Percentiles rank a stretch among this genome's conserved stretches.
Evolutionary conservation across 257 asterid species (phyloP).

Genomic region (Buddleja alternifolia): DNA sequence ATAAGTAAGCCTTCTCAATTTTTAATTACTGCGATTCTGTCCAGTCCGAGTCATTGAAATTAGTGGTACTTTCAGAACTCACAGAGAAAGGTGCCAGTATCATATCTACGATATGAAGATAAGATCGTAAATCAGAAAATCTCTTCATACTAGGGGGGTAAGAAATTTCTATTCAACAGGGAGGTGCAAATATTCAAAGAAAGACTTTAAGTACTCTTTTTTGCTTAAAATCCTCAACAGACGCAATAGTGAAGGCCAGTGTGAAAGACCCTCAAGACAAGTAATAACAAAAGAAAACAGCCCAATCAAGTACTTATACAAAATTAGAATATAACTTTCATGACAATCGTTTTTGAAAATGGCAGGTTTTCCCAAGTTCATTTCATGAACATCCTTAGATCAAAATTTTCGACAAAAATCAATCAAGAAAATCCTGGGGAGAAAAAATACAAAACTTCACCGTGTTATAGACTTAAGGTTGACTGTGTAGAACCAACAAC

Average conservation of each 20-base stretch:
- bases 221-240: too few relatives aligned
- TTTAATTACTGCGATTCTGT: constrained; percentile 21
- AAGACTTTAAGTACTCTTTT: too few relatives aligned
- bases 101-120: background rate
- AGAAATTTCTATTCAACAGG: constrained; percentile 10
- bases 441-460: too few relatives aligned
- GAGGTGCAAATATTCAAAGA: too few relatives aligned
- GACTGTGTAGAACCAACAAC: too few relatives aligned
- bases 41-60: constrained; percentile 24
- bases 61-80: background rate
- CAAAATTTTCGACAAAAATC: background rate
- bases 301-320: too few relatives aligned
- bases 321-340: constrained; percentile 14
- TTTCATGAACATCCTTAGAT: constrained; percentile 10
- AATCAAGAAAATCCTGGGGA: constrained; percentile 3
- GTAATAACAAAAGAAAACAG: too few relatives aligned
- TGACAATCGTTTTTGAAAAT: background rate
- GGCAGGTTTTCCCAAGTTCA: background rate
- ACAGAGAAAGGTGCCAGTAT: constrained; percentile 9
- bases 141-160: too few relatives aligned
- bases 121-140: too few relatives aligned
- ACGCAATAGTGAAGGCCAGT: too few relatives aligned
- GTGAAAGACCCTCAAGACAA: too few relatives aligned
- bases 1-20: background rate
- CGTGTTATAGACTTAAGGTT: too few relatives aligned